Conservation (phyloP, 257 asterid species). For the Lithospermum erythrorhizon region DNA sequence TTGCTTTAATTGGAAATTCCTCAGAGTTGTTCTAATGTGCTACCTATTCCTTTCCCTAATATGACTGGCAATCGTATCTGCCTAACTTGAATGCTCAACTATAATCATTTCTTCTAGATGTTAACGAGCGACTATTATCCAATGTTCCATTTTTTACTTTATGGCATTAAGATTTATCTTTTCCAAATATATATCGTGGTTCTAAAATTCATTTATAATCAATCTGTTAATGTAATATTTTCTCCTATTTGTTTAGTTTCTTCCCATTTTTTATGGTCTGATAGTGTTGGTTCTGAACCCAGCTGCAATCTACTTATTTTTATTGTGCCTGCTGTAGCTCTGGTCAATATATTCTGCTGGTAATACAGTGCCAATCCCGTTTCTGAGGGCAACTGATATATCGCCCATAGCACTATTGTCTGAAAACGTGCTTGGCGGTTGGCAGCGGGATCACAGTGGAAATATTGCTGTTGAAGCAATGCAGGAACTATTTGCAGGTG, state of each 20-base stretch:
- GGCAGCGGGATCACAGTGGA: constrained; percentile 49
- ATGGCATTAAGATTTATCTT: neutral
- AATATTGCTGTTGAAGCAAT: constrained; percentile 76
- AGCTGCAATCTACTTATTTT: neutral
- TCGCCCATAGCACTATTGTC: constrained; percentile 96
- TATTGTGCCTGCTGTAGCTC: constrained; percentile 36
- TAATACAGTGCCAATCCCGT: constrained; percentile 76
- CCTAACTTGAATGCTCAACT: too few relatives aligned
- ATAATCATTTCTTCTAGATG: too few relatives aligned
- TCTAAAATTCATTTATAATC: too few relatives aligned
- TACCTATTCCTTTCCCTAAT: too few relatives aligned
- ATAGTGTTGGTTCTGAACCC: constrained; percentile 7
- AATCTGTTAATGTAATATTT: neutral
- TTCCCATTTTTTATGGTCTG: neutral
- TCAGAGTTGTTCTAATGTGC: too few relatives aligned
- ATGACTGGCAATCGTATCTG: too few relatives aligned
- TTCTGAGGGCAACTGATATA: constrained; percentile 82
- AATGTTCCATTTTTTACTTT: too few relatives aligned
- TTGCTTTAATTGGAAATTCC: too few relatives aligned
- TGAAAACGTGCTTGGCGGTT: constrained; percentile 68
- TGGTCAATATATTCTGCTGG: constrained; percentile 98
- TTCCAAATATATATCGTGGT: neutral
- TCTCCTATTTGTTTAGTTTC: neutral
- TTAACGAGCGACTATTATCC: too few relatives aligned
- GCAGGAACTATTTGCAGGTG: constrained; percentile 85